Base-by-base conservation (phyloP, 2,329 filamentous ascomycete genomes). In the Fusarium verticillioides region DNA sequence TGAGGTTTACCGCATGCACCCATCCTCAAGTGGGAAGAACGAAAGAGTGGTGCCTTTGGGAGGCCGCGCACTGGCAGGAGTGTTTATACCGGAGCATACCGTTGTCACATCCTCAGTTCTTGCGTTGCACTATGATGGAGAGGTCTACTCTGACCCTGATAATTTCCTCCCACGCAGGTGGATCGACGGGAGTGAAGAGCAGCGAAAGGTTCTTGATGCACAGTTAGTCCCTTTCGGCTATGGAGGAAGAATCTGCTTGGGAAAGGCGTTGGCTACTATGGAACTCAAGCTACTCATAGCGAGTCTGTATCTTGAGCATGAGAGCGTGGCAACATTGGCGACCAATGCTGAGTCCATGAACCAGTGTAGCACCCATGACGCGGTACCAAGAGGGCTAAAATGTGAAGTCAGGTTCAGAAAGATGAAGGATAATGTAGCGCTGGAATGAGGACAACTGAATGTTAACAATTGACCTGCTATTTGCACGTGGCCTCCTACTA, bases 341-440 rank as follows among this genome's bases (percentile, higher is more conserved):
- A 50, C 30, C 1, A n/a, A n/a, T 19, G 16, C 16, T 23, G 9
- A 9, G 8, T 52, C 16, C 6, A 52, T 52, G n/a, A 52, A 13
- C 8, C 30, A 52, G 47, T 36, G 30, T 5, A 52, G 47, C 11
- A 52, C 16, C 23, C 47, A 52, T 34, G 47, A 52, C 11, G 30
- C 47, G 5, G 16, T 52, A 0, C 49, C 32, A 2, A 36, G 32
- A 52, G 49, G 18, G 12, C 8, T 26, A 2, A 21, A 36, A 26
- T 36, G 32, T 4, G 4, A 26, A 8, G 49, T 21, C 12, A 26
- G 0, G 18, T 37, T 36, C 12, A 52, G 15, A 52, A 26, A 18
- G n/a, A 5, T 34, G 8, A 30, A 32, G 5, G 2, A 23, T 9
- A 32, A 23, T n/a, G 10, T 3, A 23, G 11, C 7, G 9, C 0